Base-by-base conservation (phyloP, 1,284 basidiomycete species). In the Hymenochaete sp. region DNA sequence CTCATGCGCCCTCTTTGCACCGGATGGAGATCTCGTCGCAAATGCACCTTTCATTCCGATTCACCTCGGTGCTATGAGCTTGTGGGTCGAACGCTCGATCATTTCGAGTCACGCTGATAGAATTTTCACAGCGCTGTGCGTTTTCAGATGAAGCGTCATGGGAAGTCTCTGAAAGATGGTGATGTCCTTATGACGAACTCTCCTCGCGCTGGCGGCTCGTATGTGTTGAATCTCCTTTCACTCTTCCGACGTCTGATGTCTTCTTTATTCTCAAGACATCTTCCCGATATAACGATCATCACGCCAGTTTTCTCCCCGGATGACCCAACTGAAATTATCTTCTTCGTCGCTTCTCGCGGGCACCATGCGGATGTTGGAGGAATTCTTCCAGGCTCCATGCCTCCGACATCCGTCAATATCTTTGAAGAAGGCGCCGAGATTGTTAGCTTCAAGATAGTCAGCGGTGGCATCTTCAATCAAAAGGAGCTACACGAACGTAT, bases 351-450 rank as follows among this genome's bases (percentile, higher is more conserved):
- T 11, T 92, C 87, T 16, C 76, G 91, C 39, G 92, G 87, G 0
- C 86, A 90, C 57, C 86, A 95, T 61, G 90, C 91, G 3, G 88
- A 89, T 55, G 73, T 80, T 32, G 73, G 77, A 1, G 82, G 82
- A 0, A 85, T 85, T 53, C 70, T 91, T 4, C 88, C 91, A 1
- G 87, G 80, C 16, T 92, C 88, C 13, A 98, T 98, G 93, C 93
- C 93, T 0, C 90, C 93, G 0, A 93, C 86, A 0, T 89, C 84
- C 21, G 87, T 86, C 47, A 89, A 74, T 49, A 81, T 98, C 40
- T 92, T 84, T 53, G 88, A 98, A 59, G 95, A 98, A 64, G 93
- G 93, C 10, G 93, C 93, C 0, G 77, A 92, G 59, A 90, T 97
- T 49, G 75, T 81, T 51, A 88, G 85, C 57, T 92, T 98, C 75